Percentiles rank a stretch among this genome's conserved stretches.
Conservation (phyloP, 1,284 basidiomycete genomes). For the Pseudozyma hubeiensis region DNA sequence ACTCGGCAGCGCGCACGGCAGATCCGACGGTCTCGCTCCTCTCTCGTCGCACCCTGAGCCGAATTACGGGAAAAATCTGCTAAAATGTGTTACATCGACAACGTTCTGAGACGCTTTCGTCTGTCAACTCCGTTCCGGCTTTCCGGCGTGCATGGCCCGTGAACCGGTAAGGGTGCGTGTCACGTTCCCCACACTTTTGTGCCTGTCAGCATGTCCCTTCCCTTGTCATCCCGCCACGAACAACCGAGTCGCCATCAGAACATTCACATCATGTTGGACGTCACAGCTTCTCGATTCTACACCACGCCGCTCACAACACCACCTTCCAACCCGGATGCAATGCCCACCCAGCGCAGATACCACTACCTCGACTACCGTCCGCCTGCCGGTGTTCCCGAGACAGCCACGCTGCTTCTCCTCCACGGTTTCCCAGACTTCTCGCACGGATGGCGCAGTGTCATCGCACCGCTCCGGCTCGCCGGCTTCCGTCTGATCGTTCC, state of each 20-base stretch:
- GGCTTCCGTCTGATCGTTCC: slow-evolving; percentile 58
- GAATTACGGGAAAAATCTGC: background rate
- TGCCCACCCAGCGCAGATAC: slow-evolving; percentile 53
- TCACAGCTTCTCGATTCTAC: slow-evolving; percentile 52
- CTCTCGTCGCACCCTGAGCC: slow-evolving; percentile 13
- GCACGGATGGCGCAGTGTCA: slow-evolving; percentile 44
- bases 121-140: background rate
- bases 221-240: background rate
- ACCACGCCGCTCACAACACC: slow-evolving; percentile 50
- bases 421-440: slow-evolving; percentile 61
- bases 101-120: background rate
- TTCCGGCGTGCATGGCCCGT: slow-evolving; percentile 1
- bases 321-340: slow-evolving; percentile 42
- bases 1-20: background rate
- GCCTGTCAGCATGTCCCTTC: background rate
- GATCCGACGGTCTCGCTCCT: background rate
- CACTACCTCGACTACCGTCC: slow-evolving; percentile 58
- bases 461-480: slow-evolving; percentile 41
- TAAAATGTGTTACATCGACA: background rate
- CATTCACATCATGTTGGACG: slow-evolving; percentile 21
- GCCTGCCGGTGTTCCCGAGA: slow-evolving; percentile 33
- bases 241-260: background rate
- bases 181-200: slow-evolving; percentile 7
- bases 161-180: background rate
- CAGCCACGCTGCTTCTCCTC: slow-evolving; percentile 51